phyloP scores from a whole-genome alignment of 495 filamentous ascomycete genomes.

The Xylaria acuta region DNA sequence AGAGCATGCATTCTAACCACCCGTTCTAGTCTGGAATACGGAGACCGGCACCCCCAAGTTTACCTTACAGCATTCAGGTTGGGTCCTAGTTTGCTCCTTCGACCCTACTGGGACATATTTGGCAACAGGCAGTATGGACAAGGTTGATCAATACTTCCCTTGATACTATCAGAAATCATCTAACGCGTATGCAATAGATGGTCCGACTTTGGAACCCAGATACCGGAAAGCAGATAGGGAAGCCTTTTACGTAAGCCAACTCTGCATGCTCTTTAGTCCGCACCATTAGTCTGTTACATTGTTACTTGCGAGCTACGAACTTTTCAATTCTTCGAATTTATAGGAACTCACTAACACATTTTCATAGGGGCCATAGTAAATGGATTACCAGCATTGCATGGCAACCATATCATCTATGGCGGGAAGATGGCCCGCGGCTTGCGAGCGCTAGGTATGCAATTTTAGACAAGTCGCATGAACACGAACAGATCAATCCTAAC shows the following conservation, averaged over 20 bases:
- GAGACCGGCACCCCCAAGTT: slow-evolving; percentile 89
- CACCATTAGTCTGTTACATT: not conserved
- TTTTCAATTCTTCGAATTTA: not conserved
- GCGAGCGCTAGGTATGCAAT: slow-evolving; percentile 68
- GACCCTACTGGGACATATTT: slow-evolving; percentile 82
- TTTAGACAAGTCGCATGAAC: not conserved
- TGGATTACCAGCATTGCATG: slow-evolving; percentile 89
- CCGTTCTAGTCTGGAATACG: slow-evolving; percentile 76
- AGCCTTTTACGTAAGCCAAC: slow-evolving; percentile 66
- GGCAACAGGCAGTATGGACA: slow-evolving; percentile 94
- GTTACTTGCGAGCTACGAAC: not conserved
- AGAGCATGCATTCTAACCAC: slow-evolving; percentile 7
- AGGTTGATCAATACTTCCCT: slow-evolving; percentile 37
- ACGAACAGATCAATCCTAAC: not conserved
- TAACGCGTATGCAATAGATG: slow-evolving; percentile 43
- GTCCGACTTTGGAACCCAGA: slow-evolving; percentile 89
- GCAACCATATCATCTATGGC: slow-evolving; percentile 92
- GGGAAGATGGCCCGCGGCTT: slow-evolving; percentile 74
- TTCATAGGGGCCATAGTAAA: slow-evolving; percentile 75
- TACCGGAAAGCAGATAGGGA: slow-evolving; percentile 77
- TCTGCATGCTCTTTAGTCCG: not conserved
- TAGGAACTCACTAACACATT: slow-evolving; percentile 6
- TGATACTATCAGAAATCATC: not conserved
- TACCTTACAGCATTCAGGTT: slow-evolving; percentile 90
- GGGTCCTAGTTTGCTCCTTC: slow-evolving; percentile 87